Evolutionary conservation across 2,329 filamentous ascomycete species (phyloP).

Genomic region (Hirsutella minnesotensis): DNA sequence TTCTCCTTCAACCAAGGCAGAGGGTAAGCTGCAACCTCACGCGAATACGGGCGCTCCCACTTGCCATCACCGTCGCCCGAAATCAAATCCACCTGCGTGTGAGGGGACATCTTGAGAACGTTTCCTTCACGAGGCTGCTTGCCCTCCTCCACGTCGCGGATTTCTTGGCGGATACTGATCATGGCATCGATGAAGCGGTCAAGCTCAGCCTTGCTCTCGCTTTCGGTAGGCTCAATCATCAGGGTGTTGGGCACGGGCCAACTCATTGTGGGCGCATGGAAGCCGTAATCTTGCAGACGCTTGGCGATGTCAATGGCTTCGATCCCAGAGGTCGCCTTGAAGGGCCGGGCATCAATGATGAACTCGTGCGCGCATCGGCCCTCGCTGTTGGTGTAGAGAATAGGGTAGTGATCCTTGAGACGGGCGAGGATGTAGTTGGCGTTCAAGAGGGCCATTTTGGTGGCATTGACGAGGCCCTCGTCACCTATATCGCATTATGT

Average conservation of each 20-base stretch:
- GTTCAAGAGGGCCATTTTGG: slow-evolving; percentile 86
- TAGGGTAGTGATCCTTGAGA: slow-evolving; percentile 74
- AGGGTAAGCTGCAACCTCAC: slow-evolving; percentile 81
- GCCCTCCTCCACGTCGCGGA: slow-evolving; percentile 71
- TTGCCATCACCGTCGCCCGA: slow-evolving; percentile 37
- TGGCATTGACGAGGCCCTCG: slow-evolving; percentile 74
- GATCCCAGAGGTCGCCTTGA: slow-evolving; percentile 71
- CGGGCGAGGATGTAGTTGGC: slow-evolving; percentile 92
- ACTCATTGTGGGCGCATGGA: slow-evolving; percentile 95
- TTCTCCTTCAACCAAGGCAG: slow-evolving; percentile 74
- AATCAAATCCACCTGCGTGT: slow-evolving; percentile 73
- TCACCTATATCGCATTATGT: slow-evolving; percentile 6
- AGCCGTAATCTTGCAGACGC: slow-evolving; percentile 91
- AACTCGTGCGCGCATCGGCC: slow-evolving; percentile 94
- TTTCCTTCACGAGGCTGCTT: slow-evolving; percentile 64
- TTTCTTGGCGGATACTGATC: slow-evolving; percentile 77
- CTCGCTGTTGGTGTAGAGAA: slow-evolving; percentile 85
- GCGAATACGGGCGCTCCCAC: slow-evolving; percentile 73
- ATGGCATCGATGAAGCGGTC: slow-evolving; percentile 89
- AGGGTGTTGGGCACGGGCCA: slow-evolving; percentile 92
- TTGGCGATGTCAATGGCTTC: slow-evolving; percentile 95
- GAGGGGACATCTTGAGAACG: slow-evolving; percentile 80
- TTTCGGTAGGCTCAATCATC: slow-evolving; percentile 97
- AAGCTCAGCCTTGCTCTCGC: slow-evolving; percentile 81
- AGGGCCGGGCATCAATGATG: slow-evolving; percentile 79